These are phyloP conservation scores for Berberis thunbergii DNA, from an alignment of 164 flowering plant species.

Conservation along the genomic window DNA sequence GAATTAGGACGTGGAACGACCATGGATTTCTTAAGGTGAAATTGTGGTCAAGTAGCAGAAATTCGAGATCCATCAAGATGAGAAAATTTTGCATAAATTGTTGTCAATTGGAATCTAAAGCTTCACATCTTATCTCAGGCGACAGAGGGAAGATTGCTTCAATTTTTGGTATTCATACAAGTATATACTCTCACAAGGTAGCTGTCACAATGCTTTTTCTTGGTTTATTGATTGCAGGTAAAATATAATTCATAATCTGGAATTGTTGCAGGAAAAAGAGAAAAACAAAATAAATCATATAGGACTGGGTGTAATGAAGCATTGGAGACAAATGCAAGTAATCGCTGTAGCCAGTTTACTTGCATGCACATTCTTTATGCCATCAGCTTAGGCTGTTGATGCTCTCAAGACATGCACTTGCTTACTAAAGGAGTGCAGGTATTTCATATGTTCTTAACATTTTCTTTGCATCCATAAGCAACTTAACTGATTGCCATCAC, in stretches of 20 bases:
- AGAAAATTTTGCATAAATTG: constrained; percentile 8
- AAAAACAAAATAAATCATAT: constrained; percentile 7
- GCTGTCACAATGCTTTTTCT: neutral
- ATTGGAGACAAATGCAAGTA: constrained; percentile 30
- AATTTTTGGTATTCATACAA: neutral
- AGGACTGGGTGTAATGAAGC: constrained; percentile 13
- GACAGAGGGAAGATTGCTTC: constrained; percentile 11
- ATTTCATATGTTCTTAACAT: constrained; percentile 4
- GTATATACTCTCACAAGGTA: constrained; percentile 23
- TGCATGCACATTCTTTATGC: constrained; percentile 38
- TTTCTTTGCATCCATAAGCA: neutral
- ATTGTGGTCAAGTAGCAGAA: constrained; percentile 11
- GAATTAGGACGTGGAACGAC: constrained; percentile 10
- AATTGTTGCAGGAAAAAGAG: constrained; percentile 17
- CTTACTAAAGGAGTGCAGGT: constrained; percentile 81
- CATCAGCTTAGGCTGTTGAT: constrained; percentile 66
- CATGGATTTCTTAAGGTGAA: constrained; percentile 16
- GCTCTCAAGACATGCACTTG: constrained; percentile 83
- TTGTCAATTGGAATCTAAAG: constrained; percentile 8
- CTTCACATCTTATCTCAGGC: constrained; percentile 8
- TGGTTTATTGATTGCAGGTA: constrained; percentile 2
- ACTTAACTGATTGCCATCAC: too few species aligned
- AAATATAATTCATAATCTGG: neutral
- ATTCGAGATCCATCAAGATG: constrained; percentile 13
- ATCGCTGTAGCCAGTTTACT: constrained; percentile 33